Base-by-base conservation (phyloP, 805 yeast genomes). In the Brettanomyces anomalus region DNA sequence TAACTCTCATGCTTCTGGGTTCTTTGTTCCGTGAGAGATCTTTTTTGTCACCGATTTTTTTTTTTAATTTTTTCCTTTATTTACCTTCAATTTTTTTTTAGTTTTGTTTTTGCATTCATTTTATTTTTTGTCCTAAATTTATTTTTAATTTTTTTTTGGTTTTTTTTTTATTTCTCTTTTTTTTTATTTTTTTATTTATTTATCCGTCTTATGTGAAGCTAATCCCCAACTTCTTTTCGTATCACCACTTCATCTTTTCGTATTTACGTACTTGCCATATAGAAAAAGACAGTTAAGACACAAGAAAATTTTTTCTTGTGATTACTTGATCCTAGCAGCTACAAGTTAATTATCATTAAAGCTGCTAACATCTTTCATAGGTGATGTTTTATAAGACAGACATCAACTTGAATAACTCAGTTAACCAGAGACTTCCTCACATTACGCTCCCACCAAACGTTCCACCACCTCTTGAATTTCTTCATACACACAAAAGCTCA, bases 381-480 rank as follows among this genome's bases (percentile, higher is more conserved):
- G 34, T 32, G 34, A 32, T 32, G 34, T 16, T n/a, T n/a, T 37
- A 37, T 37, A 19, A 37, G 15, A 26, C 17, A 26, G 32, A 37
- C 15, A 20, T 37, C 17, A 26, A 2, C 40, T 20, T 15, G 28
- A 24, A 24, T 32, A 32, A n/a, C 13, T 16, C 34, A 32, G 18
- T 16, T 7, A 32, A 15, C 14, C 41, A 24, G 17, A 19, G 39
- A 16, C 39, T 38, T 31, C 41, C 41, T 13, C 34, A 28, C 18
- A 31, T 38, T 30, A 19, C 30, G 6, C 35, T 38, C 10, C 41
- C 41, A 13, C 35, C 41, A 17, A 21, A 38, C 24, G 41, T 38
- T 28, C 41, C 41, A 26, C 34, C 34, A 11, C 41, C 41, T 7
- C 21, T 38, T 11, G 35, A 16, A 15, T 30, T 34, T 18, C 21